Evolutionary conservation across 331 rosid species (phyloP), one percentile per base, ranked within the genome.

Genomic region (Acacia concinna): DNA sequence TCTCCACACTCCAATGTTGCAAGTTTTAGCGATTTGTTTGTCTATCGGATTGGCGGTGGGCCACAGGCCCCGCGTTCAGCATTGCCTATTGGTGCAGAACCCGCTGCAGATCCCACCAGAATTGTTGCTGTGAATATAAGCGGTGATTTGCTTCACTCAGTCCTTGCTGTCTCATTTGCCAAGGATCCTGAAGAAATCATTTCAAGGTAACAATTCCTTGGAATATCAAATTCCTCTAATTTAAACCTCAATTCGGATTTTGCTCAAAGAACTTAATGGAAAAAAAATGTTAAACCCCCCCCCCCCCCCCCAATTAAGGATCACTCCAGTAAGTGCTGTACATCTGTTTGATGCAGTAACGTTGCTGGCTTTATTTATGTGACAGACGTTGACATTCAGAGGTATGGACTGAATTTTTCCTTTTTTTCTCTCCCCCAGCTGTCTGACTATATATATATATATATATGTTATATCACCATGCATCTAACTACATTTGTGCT

Each of bases 61-160:
- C 99, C 99, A 43, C 99, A 95, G 83, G 96, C 99, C 78, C 99
- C 98, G 0, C 97, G 96, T 9, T 95, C 98, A 41, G 99, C 99
- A 73, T 81, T 95, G 89, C 99, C 97, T 32, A 91, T 95, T 84
- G 99, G 99, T 73, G 99, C 99, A 49, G 98, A 95, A 85, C 99
- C 99, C 67, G 91, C 94, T 5, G 97, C 97, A 30, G 99, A 93
- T 70, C 98, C 99, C 46, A 93, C 94, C 35, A 87, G 98, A 85
- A 85, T 93, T 71, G 97, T 88, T 46, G 93, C 92, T 71, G 94
- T 91, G 51, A 91, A 88, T 79, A 88, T 91, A 70, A 90, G 84
- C 83, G 90, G 83, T 70, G 99, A 96, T 84, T 86, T 96, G 87
- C 96, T 93, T 60, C 96, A 89, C 68, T 20, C 79, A 20, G 92